phyloP scores from a whole-genome alignment of 1,139 yeast species.

The Blastobotrys persicus region DNA sequence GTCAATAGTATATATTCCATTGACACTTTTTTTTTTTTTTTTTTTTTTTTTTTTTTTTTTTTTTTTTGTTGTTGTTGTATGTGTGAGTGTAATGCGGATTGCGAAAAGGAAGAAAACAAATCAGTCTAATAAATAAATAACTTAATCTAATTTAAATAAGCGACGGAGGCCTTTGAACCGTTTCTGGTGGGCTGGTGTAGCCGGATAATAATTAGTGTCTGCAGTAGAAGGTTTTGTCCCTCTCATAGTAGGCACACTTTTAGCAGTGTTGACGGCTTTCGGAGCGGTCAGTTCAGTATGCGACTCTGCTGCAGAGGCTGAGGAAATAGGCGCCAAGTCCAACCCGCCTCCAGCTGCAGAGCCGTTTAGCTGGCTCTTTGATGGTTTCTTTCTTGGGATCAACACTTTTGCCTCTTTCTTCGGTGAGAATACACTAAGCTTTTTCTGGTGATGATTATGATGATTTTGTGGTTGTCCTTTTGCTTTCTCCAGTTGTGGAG shows the following conservation, averaged over 20 bases:
- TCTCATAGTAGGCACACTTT: slow-evolving; percentile 2
- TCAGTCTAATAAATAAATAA: slow-evolving; percentile 5
- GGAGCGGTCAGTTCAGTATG: background rate
- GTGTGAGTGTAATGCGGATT: too few species aligned
- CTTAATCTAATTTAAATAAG: slow-evolving; percentile 27
- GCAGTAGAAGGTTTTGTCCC: slow-evolving; percentile 3
- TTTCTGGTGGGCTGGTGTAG: slow-evolving; percentile 27
- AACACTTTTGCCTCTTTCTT: slow-evolving; percentile 30
- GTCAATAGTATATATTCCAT: slow-evolving; percentile 3
- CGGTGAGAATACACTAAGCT: slow-evolving; percentile 31
- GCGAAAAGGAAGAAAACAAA: background rate
- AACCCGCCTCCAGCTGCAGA: too few species aligned
- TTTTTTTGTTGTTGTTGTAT: background rate
- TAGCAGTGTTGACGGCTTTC: background rate
- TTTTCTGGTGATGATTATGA: slow-evolving; percentile 5
- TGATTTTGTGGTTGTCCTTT: too few species aligned
- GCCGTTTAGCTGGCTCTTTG: background rate
- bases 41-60: background rate
- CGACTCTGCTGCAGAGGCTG: background rate
- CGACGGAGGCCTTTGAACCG: slow-evolving; percentile 31
- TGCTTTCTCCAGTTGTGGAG: slow-evolving; percentile 5
- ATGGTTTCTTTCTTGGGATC: slow-evolving; percentile 23
- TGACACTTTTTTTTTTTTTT: background rate
- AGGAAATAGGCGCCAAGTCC: too few species aligned
- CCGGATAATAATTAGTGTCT: background rate